Percentiles rank a stretch among this genome's conserved stretches.
These are phyloP conservation scores for Veloporphyrellus conicus DNA, from an alignment of 1,284 basidiomycete species.

Conservation along the genomic window DNA sequence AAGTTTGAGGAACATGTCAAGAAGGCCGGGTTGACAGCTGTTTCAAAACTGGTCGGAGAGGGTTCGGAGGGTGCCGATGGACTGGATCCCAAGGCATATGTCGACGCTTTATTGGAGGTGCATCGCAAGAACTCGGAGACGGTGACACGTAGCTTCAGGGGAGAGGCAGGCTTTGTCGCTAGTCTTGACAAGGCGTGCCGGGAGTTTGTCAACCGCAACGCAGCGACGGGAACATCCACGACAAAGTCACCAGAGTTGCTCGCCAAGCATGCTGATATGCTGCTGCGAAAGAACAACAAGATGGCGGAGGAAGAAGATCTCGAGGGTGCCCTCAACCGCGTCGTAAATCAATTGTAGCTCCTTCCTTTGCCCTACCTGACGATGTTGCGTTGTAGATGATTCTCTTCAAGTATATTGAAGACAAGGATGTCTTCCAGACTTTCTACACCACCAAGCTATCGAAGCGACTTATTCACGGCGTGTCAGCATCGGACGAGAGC, in stretches of 20 bases:
- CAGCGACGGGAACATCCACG: conserved; percentile 77
- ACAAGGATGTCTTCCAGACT: conserved; percentile 99
- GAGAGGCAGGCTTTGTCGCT: conserved; percentile 93
- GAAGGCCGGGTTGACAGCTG: conserved; percentile 78
- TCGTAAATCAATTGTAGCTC: conserved; percentile 51
- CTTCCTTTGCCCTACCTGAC: not conserved
- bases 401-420: conserved; percentile 98
- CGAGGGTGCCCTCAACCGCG: conserved; percentile 86
- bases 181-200: conserved; percentile 94
- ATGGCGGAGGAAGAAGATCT: conserved; percentile 88
- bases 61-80: conserved; percentile 61
- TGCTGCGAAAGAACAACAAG: conserved; percentile 95
- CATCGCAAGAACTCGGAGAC: conserved; percentile 92
- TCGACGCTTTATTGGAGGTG: conserved; percentile 88
- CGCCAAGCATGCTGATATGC: conserved; percentile 88
- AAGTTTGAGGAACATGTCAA: conserved; percentile 96
- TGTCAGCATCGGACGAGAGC: conserved; percentile 94
- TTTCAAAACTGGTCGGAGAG: conserved; percentile 77
- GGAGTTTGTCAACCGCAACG: conserved; percentile 94
- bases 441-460: conserved; percentile 98
- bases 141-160: conserved; percentile 86
- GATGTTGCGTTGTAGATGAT: conserved; percentile 69
- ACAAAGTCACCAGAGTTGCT: conserved; percentile 94
- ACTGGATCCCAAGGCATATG: conserved; percentile 87
- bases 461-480: conserved; percentile 87